Base-by-base conservation (phyloP, 768 basidiomycete species). In the Phlegmacium glaucopus region DNA sequence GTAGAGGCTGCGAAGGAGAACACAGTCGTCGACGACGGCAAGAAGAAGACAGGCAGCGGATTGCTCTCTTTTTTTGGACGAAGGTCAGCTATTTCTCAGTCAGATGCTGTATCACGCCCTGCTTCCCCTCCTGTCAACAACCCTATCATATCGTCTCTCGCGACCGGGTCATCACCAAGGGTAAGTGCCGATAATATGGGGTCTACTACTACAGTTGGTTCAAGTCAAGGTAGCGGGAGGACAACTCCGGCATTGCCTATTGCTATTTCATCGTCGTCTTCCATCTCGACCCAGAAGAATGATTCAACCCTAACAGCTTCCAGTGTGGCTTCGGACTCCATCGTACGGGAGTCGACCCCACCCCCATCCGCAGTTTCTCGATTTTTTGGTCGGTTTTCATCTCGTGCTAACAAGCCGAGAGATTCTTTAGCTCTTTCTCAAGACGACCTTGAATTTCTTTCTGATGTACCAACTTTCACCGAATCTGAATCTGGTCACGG, bases 361-460 rank as follows among this genome's bases (percentile, higher is more conserved):
- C 61, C 75, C 11, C 71, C 79, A 25, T 90, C 92, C 0, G 88
- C 80, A 7, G 87, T 94, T 27, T 90, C 90, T 9, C 80, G 92
- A 4, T 94, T 94, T 61, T 72, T 93, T 40, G 81, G 77, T 42
- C 80, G 89, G 40, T 88, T 94, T 63, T 83, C 82, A 7, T 77
- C 81, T 16, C 65, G 66, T 22, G 51, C 61, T 6, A 72, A 67
- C 4, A 51, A 60, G 22, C 48, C 69, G 40, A 74, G 72, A 39
- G 75, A 74, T 42, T 82, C 86, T 26, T 62, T 94, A 28, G 78
- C 89, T 10, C 73, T 94, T 13, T 89, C 89, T 12, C 72, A 79
- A 1, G 83, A 89, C 48, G 93, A 95, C 61, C 72, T 95, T 25
- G 85, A 90, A 53, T 94, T 87, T 60, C 72, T 95, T 15, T 80